phyloP scores from a whole-genome alignment of 805 yeast genomes.

The Blastobotrys terrestris region DNA sequence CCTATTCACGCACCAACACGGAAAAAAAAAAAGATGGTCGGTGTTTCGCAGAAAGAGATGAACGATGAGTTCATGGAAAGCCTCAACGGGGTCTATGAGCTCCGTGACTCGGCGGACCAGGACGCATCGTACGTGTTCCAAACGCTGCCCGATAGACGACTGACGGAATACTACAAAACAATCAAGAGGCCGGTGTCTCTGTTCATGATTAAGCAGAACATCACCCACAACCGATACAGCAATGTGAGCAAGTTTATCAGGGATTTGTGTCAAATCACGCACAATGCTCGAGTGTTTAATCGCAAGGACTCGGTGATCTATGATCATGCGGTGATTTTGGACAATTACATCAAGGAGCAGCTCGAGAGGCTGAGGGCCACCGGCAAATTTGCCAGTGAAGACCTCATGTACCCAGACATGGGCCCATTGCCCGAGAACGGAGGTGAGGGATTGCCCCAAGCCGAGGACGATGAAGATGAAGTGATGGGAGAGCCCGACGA shows the following conservation, averaged over 20 bases:
- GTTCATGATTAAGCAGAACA: conserved; percentile 53
- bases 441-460: conserved; percentile 12
- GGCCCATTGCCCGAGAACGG: conserved; percentile 57
- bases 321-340: conserved; percentile 58
- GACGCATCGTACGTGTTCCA: conserved; percentile 54
- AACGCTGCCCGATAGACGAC: conserved; percentile 64
- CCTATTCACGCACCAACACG: neutral
- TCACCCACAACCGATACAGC: conserved; percentile 49
- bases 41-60: conserved; percentile 3
- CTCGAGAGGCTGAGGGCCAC: conserved; percentile 45
- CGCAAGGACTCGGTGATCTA: conserved; percentile 62
- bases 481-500: conserved; percentile 25
- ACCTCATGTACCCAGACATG: conserved; percentile 51
- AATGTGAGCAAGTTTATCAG: conserved; percentile 62
- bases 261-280: conserved; percentile 77
- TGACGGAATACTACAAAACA: conserved; percentile 72
- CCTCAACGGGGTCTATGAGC: conserved; percentile 29
- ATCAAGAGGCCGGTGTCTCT: conserved; percentile 80
- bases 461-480: conserved; percentile 20
- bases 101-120: conserved; percentile 34
- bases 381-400: conserved; percentile 30
- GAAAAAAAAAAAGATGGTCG: neutral
- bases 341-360: conserved; percentile 42
- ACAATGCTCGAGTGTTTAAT: conserved; percentile 87
- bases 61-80: conserved; percentile 13